Percentiles rank a stretch among this genome's conserved stretches.
Conservation (phyloP, 441 rosid genomes). For the Kokia cookei region DNA sequence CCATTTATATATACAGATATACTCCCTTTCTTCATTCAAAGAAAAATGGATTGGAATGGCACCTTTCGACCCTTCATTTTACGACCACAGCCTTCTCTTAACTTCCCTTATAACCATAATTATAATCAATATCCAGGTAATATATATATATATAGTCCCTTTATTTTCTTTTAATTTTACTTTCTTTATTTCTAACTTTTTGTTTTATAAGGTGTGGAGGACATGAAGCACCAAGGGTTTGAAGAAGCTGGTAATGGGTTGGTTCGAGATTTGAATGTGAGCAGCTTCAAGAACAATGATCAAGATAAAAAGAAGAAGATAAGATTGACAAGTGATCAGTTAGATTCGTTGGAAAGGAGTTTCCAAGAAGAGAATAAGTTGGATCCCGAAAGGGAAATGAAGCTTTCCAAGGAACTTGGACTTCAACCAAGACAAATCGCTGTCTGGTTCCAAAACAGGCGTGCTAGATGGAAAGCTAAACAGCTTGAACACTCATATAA, state of each 20-base stretch:
- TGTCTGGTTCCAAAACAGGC: constrained; percentile 92
- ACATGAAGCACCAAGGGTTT: constrained; percentile 33
- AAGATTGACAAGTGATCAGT: constrained; percentile 59
- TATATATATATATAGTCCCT: neutral
- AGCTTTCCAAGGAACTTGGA: constrained; percentile 73
- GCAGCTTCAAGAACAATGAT: constrained; percentile 12
- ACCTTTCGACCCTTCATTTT: constrained; percentile 34
- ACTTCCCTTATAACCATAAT: constrained; percentile 48
- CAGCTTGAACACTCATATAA: constrained; percentile 70
- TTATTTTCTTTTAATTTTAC: neutral
- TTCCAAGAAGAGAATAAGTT: constrained; percentile 84
- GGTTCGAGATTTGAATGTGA: constrained; percentile 20
- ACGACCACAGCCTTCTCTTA: constrained; percentile 38
- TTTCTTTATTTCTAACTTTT: neutral
- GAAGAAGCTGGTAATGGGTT: constrained; percentile 23
- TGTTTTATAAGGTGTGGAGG: constrained; percentile 25
- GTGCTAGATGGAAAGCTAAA: constrained; percentile 90
- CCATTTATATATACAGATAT: too few species aligned
- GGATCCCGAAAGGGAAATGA: constrained; percentile 80
- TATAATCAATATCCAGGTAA: constrained; percentile 46
- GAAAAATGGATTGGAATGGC: constrained; percentile 53
- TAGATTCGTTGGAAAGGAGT: constrained; percentile 69
- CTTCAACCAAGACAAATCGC: constrained; percentile 87
- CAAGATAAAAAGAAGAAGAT: constrained; percentile 52
- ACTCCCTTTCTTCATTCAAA: neutral